Conservation (phyloP, 2,329 filamentous ascomycete species). For the Penicillium sclerotigenum region DNA sequence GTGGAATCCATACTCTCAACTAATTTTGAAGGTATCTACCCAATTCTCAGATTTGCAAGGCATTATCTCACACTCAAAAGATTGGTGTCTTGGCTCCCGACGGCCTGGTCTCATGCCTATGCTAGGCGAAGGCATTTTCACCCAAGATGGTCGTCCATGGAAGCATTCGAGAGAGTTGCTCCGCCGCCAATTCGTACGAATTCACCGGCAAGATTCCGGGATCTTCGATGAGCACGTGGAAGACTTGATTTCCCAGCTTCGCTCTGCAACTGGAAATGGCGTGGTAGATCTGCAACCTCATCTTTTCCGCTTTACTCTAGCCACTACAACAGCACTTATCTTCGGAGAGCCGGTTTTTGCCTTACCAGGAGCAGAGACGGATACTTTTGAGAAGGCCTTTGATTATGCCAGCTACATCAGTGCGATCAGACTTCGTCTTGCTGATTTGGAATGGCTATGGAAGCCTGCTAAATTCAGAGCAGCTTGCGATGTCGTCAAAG, state of each 20-base stretch:
- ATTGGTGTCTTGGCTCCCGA: slow-evolving; percentile 9
- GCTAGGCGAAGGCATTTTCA: not conserved
- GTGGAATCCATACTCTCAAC: not conserved
- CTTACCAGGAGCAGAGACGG: not conserved
- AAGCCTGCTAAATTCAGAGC: not conserved
- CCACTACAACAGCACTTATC: not conserved
- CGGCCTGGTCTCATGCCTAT: not conserved
- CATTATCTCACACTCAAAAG: not conserved
- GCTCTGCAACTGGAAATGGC: not conserved
- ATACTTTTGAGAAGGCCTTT: not conserved
- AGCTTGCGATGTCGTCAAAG: not conserved
- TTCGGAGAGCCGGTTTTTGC: not conserved
- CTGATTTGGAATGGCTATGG: slow-evolving; percentile 3
- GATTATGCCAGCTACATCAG: not conserved
- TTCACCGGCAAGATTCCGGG: not conserved
- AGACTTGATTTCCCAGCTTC: not conserved
- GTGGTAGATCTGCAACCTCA: not conserved
- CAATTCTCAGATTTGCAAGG: not conserved
- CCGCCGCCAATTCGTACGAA: not conserved
- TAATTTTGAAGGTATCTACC: not conserved
- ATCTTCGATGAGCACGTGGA: not conserved
- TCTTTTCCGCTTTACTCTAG: not conserved
- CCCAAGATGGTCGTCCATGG: not conserved
- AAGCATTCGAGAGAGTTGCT: slow-evolving; percentile 1
- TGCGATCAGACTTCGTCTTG: slow-evolving; percentile 1